Base-by-base conservation (phyloP, 352 stramenopile genomes). In the Phytophthora tubulina region DNA sequence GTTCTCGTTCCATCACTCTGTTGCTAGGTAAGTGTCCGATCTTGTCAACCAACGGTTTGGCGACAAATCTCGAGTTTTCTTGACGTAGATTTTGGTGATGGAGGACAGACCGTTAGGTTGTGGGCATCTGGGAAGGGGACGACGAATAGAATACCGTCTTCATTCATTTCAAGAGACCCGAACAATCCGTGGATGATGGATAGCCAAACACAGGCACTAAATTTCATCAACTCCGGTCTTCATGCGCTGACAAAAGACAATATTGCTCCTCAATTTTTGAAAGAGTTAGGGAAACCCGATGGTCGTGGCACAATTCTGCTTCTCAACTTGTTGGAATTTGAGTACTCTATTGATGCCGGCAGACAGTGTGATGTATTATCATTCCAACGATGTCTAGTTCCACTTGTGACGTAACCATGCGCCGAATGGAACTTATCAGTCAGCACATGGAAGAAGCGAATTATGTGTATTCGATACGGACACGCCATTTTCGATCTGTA, bases 181-280 rank as follows among this genome's bases (percentile, higher is more conserved):
- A 17, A 13, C 2, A 66, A 74, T n/a, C 41, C 67, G 14, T 78
- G 69, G 62, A 17, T 41, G 17, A 30, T 83, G 14, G 58, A 69
- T 50, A 83, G 55, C 38, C 72, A 83, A 41, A 80, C 74, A 27
- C 68, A 83, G 8, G 69, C 49, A 11, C 36, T 83, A 2, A 84
- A 78, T 17, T 84, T 85, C 27, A 62, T 81, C 17, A 86, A 86
- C 58, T 79, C 78, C 3, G 76, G 57, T 14, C 64, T 85, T 4
- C 72, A 82, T n/a, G 77, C 77, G n/a, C 57, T 84, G 30, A 38
- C 11, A 1, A 82, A 76, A 9, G 71, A 78, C 14, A 73, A 44
- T 8, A 9, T 78, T 31, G 77, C 71, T 21, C 17, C 70, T 46
- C 58, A 78, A 35, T 82, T 84, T 53, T 49, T 84, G n/a, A 53